A percentile compares a stretch with the other conserved stretches of the same genome.
Conservation (phyloP, 495 filamentous ascomycete species). For the Penicillium chermesinum region DNA sequence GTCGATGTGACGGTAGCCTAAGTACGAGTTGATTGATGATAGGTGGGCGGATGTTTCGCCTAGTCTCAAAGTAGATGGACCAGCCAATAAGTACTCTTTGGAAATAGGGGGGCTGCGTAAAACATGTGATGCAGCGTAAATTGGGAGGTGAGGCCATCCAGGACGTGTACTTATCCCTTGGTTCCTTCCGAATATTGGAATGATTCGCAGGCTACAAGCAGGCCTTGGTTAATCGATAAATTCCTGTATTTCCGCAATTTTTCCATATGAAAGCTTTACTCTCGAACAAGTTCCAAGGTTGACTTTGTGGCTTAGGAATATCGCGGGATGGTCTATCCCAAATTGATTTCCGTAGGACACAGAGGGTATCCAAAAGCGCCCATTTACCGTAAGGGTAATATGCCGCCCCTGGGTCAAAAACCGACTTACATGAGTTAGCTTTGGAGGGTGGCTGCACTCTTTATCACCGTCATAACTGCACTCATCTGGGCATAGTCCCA, state of each 20-base stretch:
- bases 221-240: too few relatives aligned
- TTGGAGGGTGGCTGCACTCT: too few relatives aligned
- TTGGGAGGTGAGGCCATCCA: background rate
- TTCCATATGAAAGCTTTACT: too few relatives aligned
- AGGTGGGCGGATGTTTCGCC: conserved; percentile 10
- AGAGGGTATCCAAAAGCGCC: background rate
- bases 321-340: background rate
- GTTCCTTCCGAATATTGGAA: background rate
- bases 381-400: background rate
- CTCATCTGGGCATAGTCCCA: too few relatives aligned
- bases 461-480: too few relatives aligned
- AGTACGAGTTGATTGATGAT: conserved; percentile 13
- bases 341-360: background rate
- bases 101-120: conserved; percentile 3
- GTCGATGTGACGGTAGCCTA: conserved; percentile 12
- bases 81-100: conserved; percentile 2
- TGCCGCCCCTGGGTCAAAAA: too few relatives aligned
- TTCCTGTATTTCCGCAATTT: too few relatives aligned
- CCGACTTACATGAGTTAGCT: too few relatives aligned
- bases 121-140: background rate
- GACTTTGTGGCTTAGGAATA: background rate
- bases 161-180: background rate
- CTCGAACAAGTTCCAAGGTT: too few relatives aligned
- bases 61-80: conserved; percentile 2
- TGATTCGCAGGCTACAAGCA: background rate